Percentiles rank a stretch among this genome's conserved stretches.
Evolutionary conservation across 768 basidiomycete genomes (phyloP).

Genomic region (Pholiota molesta): DNA sequence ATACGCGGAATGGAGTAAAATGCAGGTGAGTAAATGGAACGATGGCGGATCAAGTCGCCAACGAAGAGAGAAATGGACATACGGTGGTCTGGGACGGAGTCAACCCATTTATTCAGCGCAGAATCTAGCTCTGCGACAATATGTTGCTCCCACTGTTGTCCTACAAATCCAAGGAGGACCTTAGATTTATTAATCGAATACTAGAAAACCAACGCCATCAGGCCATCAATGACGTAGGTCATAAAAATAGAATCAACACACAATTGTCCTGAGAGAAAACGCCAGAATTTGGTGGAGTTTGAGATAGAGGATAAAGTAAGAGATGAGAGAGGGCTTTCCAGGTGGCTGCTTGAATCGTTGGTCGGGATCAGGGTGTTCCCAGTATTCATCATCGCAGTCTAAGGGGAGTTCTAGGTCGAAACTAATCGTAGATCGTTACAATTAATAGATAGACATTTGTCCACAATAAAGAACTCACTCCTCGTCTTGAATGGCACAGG

Average conservation of each 20-base stretch:
- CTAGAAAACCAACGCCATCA: constrained; percentile 33
- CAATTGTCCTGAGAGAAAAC: constrained; percentile 66
- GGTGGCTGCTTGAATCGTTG: constrained; percentile 72
- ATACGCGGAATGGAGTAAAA: not conserved
- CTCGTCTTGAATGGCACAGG: constrained; percentile 80
- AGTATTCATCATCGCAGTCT: constrained; percentile 76
- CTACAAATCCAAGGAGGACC: constrained; percentile 62
- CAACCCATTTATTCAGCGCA: constrained; percentile 72
- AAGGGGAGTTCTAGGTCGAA: constrained; percentile 74
- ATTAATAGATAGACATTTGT: too few species aligned
- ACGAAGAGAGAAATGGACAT: constrained; percentile 21
- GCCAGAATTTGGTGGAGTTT: constrained; percentile 67
- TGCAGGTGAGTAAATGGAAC: not conserved
- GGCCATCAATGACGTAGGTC: not conserved
- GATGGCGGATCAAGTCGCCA: too few species aligned
- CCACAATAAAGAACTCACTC: constrained; percentile 48
- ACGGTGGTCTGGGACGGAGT: constrained; percentile 65
- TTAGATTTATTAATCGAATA: constrained; percentile 86
- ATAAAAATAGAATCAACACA: constrained; percentile 33
- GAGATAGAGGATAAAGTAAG: constrained; percentile 57
- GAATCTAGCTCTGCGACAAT: constrained; percentile 75
- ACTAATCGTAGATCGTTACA: constrained; percentile 34
- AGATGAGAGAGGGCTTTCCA: constrained; percentile 56
- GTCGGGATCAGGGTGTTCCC: constrained; percentile 61
- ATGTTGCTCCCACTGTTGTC: constrained; percentile 65